Base-by-base conservation (phyloP, 169 alveolate genomes). In the Plasmodium yoelii region DNA sequence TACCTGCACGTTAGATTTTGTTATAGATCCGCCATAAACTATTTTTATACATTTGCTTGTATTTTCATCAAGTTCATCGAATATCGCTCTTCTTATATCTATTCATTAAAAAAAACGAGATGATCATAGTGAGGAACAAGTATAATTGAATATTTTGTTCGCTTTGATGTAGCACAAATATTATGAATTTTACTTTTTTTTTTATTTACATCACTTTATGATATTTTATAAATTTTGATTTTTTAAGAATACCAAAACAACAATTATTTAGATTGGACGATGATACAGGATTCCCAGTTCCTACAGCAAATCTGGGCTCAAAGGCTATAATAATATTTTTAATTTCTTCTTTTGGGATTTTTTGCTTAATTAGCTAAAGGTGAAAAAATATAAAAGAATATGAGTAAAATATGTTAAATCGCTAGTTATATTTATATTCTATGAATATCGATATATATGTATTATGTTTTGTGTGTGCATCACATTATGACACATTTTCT, bases 231-330 rank as follows among this genome's bases (percentile, higher is more conserved):
- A 53, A 53, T 53, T 2, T 53, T 34, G 2, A 34, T 34, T 34
- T 34, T 47, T 73, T 73, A 57, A 42, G 12, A 39, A 39, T 22
- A 77, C 88, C 88, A 10, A 26, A 77, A 24, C 34, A 77, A 55
- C 75, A 77, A 57, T 19, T 64, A 34, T 77, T 77, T 56, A 77
- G 42, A 28, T 49, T 5, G 34, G 63, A 67, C n/a, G 34, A 53
- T 5, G 73, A 28, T 24, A 63, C 77, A 24, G 60, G 59, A 0
- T 77, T 64, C 13, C 88, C 88, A 13, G 88, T 77, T 19, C 88
- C 88, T 12, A 77, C 19, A 26, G 88, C 88, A 56, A 61, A 77
- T 22, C 75, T 77, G 15, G 88, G 88, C 28, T 77, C 88, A 51
- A 77, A 69, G 39, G 88, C 88, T 42, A 77, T 77, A 56, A 77